Evolutionary conservation across 108 stramenopile species (phyloP), one percentile per base, ranked within the genome.

Genomic region (Cyclotella choctawhatcheeana): DNA sequence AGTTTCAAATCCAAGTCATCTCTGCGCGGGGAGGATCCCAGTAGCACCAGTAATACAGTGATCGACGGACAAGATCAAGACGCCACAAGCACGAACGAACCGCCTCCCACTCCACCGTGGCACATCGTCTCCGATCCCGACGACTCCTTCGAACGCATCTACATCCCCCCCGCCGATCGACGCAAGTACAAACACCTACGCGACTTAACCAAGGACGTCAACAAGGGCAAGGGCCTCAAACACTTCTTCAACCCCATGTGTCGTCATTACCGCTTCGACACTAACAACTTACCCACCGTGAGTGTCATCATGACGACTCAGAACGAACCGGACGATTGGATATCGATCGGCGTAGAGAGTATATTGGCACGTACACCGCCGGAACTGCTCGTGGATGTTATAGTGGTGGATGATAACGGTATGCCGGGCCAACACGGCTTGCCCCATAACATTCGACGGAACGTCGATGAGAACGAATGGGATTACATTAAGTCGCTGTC

Each of bases 371-470:
- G 83, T 17, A 84, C 83, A 0, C 83, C 83, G 12, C 79, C 79
- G 6, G n/a, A 71, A 10, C 58, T 84, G n/a, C 58, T 84, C 16
- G 31, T 44, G 12, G 75, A 81, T 18, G 74, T 84, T 26, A 77
- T 84, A 20, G 53, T 84, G 0, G 83, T 84, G 0, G 83, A 84
- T 44, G 83, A 84, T 54, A 84, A 84, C 50, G 83, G 83, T 26
- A 66, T 71, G 6, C 77, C 77, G 0, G 77, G 74, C 3, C 58
- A 70, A 32, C 69, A 78, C 37, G 77, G 68, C 0, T 64, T 78
- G 13, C 77, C 69, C 6, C 25, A 44, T 17, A 58, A 80, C 30
- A 74, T 80, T 32, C 79, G 79, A 8, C 33, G 58, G 5, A 72
- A 76, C 50, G 82, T 79, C 60, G 65, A 83, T 29, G 78, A 83